Conservation (phyloP, 1,139 yeast genomes). For the Hemisphaericaspora xylofermentans region DNA sequence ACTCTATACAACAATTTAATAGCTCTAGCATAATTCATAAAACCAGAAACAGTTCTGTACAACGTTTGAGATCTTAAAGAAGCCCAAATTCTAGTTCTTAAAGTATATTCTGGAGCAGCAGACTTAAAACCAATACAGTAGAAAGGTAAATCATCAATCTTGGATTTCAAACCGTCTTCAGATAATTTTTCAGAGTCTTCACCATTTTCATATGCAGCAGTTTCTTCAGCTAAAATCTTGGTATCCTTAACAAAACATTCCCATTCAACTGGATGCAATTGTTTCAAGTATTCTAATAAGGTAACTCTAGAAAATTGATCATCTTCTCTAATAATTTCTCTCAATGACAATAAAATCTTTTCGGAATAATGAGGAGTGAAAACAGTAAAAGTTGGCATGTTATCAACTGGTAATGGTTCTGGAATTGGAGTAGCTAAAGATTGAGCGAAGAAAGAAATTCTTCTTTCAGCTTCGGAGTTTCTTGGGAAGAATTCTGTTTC, state of each 20-base stretch:
- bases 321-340: constrained; percentile 98
- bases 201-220: constrained; percentile 79
- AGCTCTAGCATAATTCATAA: constrained; percentile 98
- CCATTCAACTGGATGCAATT: constrained; percentile 98
- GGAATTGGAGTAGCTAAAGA: constrained; percentile 97
- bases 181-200: constrained; percentile 60
- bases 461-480: constrained; percentile 97
- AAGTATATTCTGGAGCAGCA: constrained; percentile 98
- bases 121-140: constrained; percentile 99
- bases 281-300: constrained; percentile 91
- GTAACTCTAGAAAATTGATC: constrained; percentile 98
- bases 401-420: constrained; percentile 97
- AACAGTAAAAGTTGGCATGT: constrained; percentile 98
- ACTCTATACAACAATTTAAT: constrained; percentile 96
- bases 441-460: constrained; percentile 98
- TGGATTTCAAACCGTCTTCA: constrained; percentile 76
- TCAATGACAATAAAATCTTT: constrained; percentile 88
- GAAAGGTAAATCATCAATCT: constrained; percentile 96
- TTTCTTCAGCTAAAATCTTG: constrained; percentile 96
- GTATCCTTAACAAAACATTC: constrained; percentile 98
- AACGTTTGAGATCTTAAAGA: constrained; percentile 96
- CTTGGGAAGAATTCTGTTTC: constrained; percentile 95
- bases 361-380: constrained; percentile 97
- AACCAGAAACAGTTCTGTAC: constrained; percentile 98
- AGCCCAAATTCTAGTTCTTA: constrained; percentile 99